phyloP scores from a whole-genome alignment of 139 green algal genomes.

The Coelastrella sp. region DNA sequence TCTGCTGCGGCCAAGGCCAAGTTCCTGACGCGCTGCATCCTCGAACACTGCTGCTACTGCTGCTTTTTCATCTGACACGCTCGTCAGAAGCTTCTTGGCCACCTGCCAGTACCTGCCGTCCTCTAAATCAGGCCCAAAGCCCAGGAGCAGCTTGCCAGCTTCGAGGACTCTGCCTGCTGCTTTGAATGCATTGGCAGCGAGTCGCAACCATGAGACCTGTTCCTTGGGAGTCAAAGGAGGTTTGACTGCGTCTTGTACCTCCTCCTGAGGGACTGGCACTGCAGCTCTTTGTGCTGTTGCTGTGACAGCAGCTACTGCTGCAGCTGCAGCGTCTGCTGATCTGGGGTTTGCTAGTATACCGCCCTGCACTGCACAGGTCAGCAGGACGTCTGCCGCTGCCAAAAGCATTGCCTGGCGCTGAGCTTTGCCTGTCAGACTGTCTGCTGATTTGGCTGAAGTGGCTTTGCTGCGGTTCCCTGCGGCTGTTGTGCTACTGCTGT shows the following conservation, averaged over 20 bases:
- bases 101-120: slow-evolving; percentile 22
- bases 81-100: neutral
- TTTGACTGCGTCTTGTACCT: slow-evolving; percentile 12
- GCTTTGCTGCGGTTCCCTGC: neutral
- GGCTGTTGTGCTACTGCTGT: slow-evolving; percentile 19
- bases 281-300: slow-evolving; percentile 3
- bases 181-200: slow-evolving; percentile 28
- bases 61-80: neutral
- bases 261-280: neutral
- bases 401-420: slow-evolving; percentile 11
- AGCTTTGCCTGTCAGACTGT: neutral
- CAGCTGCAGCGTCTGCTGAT: neutral
- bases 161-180: slow-evolving; percentile 9
- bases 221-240: slow-evolving; percentile 27
- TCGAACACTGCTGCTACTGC: slow-evolving; percentile 32
- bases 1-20: slow-evolving; percentile 1
- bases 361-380: slow-evolving; percentile 38
- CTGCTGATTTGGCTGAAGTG: slow-evolving; percentile 1
- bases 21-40: slow-evolving; percentile 22
- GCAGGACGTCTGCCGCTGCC: slow-evolving; percentile 37
- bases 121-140: slow-evolving; percentile 15
- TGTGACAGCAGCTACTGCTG: neutral
- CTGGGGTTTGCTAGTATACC: neutral
- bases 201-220: slow-evolving; percentile 14
- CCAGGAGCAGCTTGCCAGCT: slow-evolving; percentile 29